Base-by-base conservation (phyloP, 2,329 filamentous ascomycete genomes). In the Talaromyces amestolkiae region DNA sequence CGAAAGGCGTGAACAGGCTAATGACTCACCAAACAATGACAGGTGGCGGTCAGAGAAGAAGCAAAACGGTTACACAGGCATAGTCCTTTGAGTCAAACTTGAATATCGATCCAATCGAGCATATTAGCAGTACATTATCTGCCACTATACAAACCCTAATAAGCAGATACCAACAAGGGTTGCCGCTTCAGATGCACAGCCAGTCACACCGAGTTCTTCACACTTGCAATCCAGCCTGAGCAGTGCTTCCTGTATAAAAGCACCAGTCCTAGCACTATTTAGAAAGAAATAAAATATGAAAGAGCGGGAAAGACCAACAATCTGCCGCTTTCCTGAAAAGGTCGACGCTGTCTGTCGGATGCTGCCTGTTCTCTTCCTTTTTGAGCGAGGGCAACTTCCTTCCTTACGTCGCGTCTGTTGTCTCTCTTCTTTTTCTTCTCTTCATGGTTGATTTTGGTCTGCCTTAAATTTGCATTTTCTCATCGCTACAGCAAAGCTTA, bases 1-100 rank as follows among this genome's bases (percentile, higher is more conserved):
- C 75, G 78, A 61, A 72, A 58, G 71, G 61, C 66, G 60, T 59
- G 75, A 72, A 63, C 19, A 22, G 27, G 13, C 17, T 35, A 15
- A 33, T 15, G 53, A 39, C 31, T 56, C 19, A 56, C 31, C 7
- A 6, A 39, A 15, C 53, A 56, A 56, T 24, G 53, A 7, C 53
- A 56, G 33, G n/a, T 22, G 31, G 51, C 51, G 51, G 51, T 54
- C 31, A 54, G 31, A 10, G 51, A 54, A 54, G 31, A 54, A 54
- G 31, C 51, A 33, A 24, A 15, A 22, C 33, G 17, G 53, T 56
- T 56, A 37, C 53, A 56, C 53, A 39, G 19, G n/a, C n/a, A 56
- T 37, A 22, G 5, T n/a, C 24, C 53, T 22, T 37, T 39, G 31
- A 56, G n/a, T 15, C n/a, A 15, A 33, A 37, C 11, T 11, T 56